These are phyloP conservation scores for Plantago elongata DNA, from an alignment of 257 asterid species.

Conservation along the genomic window DNA sequence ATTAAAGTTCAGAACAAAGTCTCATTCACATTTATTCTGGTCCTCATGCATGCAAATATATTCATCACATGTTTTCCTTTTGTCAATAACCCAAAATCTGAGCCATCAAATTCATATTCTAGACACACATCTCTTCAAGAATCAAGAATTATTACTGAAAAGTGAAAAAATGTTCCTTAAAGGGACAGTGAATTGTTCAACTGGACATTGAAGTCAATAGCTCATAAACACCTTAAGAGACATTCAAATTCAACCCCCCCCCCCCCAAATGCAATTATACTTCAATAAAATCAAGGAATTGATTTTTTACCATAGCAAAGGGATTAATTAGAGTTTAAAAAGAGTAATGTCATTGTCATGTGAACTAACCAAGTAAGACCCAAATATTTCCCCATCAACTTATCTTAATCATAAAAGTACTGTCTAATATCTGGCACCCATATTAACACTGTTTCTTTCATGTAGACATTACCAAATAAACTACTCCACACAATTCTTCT, in stretches of 20 bases:
- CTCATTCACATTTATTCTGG: not conserved
- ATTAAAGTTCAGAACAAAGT: not conserved
- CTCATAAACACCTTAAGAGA: slow-evolving; percentile 2
- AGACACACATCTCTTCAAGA: too few species aligned
- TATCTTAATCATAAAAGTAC: slow-evolving; percentile 20
- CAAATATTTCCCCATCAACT: not conserved
- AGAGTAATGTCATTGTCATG: slow-evolving; percentile 28
- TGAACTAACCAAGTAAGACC: slow-evolving; percentile 18
- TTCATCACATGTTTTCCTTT: not conserved
- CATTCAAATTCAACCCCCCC: slow-evolving; percentile 10
- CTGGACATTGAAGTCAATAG: not conserved
- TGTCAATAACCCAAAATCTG: too few species aligned
- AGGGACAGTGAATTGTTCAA: not conserved
- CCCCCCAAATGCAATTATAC: too few species aligned
- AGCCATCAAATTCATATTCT: too few species aligned
- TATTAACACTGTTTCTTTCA: slow-evolving; percentile 23
- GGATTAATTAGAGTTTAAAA: not conserved
- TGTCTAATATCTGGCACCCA: slow-evolving; percentile 69
- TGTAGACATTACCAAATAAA: slow-evolving; percentile 25
- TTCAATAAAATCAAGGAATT: not conserved
- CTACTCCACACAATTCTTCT: slow-evolving; percentile 34
- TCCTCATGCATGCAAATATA: not conserved
- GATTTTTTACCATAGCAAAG: not conserved
- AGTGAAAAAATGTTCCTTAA: not conserved
- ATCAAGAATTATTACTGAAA: not conserved